phyloP scores from a whole-genome alignment of 2,329 filamentous ascomycete genomes.

The Dactylellina cionopaga region DNA sequence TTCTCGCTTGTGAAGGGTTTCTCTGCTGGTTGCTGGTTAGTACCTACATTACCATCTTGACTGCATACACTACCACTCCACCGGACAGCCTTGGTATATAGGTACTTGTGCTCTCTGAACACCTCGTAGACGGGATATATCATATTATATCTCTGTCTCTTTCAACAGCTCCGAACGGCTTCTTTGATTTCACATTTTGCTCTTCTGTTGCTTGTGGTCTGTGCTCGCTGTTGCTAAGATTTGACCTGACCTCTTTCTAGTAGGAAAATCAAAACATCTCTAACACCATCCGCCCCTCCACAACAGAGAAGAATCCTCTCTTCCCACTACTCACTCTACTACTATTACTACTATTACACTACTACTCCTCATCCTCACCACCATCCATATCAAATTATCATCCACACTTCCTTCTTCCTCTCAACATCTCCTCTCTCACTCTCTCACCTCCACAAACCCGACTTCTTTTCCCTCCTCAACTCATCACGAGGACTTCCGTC shows the following conservation, averaged over 20 bases:
- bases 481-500: slow-evolving; percentile 52
- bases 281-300: slow-evolving; percentile 38
- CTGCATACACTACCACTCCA: slow-evolving; percentile 30
- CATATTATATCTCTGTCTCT: slow-evolving; percentile 23
- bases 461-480: slow-evolving; percentile 52
- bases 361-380: slow-evolving; percentile 19
- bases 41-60: slow-evolving; percentile 13
- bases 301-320: slow-evolving; percentile 35
- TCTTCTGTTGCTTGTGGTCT: slow-evolving; percentile 3
- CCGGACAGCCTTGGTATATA: slow-evolving; percentile 2
- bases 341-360: too few species aligned
- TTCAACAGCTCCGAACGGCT: too few species aligned
- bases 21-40: too few species aligned
- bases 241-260: slow-evolving; percentile 43
- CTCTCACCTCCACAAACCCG: slow-evolving; percentile 40
- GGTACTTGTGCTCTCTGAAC: too few species aligned
- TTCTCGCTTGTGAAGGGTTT: slow-evolving; percentile 45
- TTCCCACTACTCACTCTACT: too few species aligned
- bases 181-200: too few species aligned
- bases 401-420: slow-evolving; percentile 8
- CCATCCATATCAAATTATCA: not conserved
- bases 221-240: slow-evolving; percentile 13
- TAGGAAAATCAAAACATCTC: slow-evolving; percentile 52
- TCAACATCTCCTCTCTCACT: not conserved
- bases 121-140: too few species aligned